phyloP scores from a whole-genome alignment of 148 eudicot genomes.

The Heliamphora exappendiculata region DNA sequence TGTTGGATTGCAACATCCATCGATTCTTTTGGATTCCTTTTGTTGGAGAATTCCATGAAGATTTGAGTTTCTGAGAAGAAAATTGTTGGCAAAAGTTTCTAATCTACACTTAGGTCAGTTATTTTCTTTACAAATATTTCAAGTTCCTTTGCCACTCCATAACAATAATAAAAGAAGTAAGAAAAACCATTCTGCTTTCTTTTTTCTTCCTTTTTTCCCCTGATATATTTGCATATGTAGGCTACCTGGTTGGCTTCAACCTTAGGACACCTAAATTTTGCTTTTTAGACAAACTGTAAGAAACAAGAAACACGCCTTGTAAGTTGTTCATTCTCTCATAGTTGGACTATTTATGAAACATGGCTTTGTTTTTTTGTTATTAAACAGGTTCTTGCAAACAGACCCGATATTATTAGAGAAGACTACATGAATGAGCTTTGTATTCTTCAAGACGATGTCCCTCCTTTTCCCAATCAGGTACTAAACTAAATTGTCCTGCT shows the following conservation, averaged over 20 bases:
- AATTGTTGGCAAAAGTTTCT: not conserved
- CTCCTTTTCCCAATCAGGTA: constrained; percentile 94
- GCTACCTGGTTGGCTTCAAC: not conserved
- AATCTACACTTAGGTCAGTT: not conserved
- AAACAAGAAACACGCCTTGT: not conserved
- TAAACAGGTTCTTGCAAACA: constrained; percentile 86
- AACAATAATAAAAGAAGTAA: not conserved
- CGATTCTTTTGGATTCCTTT: not conserved
- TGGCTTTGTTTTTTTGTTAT: not conserved
- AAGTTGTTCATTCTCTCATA: constrained; percentile 16
- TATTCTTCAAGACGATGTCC: constrained; percentile 99
- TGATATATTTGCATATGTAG: not conserved
- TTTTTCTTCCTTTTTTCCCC: not conserved
- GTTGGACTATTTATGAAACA: constrained; percentile 9
- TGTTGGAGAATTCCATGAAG: not conserved
- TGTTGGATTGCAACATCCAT: not conserved
- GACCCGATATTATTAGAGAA: constrained; percentile 98
- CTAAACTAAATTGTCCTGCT: constrained; percentile 8
- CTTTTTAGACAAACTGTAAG: not conserved
- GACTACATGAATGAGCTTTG: constrained; percentile 99
- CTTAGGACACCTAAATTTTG: not conserved
- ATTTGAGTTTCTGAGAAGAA: not conserved
- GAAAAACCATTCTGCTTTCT: not conserved
- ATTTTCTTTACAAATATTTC: not conserved
- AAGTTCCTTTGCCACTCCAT: not conserved